Percentiles rank a stretch among this genome's conserved stretches.
phyloP scores from a whole-genome alignment of 768 basidiomycete species.

The Mrakia frigida region DNA sequence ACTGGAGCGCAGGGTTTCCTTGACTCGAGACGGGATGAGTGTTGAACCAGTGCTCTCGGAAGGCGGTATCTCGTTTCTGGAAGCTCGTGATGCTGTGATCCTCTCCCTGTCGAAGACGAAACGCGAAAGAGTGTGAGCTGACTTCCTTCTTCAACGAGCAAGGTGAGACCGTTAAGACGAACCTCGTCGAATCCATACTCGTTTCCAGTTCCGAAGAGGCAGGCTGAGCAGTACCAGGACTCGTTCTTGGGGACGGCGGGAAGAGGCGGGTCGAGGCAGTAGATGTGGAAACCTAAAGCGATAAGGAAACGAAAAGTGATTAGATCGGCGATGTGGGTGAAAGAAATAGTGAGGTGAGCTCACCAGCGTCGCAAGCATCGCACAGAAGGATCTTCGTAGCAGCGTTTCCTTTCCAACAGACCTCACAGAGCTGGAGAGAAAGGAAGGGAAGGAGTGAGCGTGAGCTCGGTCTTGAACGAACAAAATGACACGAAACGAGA shows the following conservation, averaged over 20 bases:
- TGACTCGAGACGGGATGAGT: constrained; percentile 44
- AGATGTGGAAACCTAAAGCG: constrained; percentile 82
- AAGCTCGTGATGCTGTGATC: constrained; percentile 89
- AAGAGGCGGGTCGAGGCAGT: constrained; percentile 90
- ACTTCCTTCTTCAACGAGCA: background rate
- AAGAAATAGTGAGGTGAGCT: constrained; percentile 35
- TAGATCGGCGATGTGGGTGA: background rate
- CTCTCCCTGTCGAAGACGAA: constrained; percentile 54
- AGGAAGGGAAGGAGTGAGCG: background rate
- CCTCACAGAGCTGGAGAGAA: constrained; percentile 58
- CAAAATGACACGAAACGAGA: background rate
- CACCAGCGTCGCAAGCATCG: constrained; percentile 78
- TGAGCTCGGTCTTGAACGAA: background rate
- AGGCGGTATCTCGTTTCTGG: constrained; percentile 82
- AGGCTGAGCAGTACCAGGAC: constrained; percentile 92
- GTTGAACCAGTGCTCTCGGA: constrained; percentile 82
- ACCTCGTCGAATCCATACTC: constrained; percentile 94
- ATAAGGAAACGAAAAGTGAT: background rate
- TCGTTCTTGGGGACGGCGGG: constrained; percentile 71
- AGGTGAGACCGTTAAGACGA: background rate
- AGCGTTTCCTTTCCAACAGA: constrained; percentile 82
- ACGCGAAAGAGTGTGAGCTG: too few relatives aligned
- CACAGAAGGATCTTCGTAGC: constrained; percentile 89
- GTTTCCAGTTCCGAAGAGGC: constrained; percentile 81
- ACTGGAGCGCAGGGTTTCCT: background rate